Conservation (phyloP, 306 rosid species). For the Prunus mira region DNA sequence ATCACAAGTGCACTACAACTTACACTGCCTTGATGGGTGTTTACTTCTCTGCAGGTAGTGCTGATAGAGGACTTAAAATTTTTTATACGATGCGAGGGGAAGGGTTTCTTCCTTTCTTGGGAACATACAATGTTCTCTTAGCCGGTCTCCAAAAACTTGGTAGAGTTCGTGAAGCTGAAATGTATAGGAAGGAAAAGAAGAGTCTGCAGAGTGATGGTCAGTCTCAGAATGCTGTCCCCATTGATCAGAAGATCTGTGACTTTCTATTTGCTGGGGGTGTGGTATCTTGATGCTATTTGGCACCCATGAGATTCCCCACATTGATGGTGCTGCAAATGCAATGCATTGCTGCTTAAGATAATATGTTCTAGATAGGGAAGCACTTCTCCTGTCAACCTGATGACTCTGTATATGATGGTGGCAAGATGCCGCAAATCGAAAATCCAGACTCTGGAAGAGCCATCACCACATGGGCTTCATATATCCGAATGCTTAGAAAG, state of each 20-base stretch:
- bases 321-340: background rate
- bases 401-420: background rate
- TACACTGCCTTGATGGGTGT: constrained; percentile 71
- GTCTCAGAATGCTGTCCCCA: constrained; percentile 29
- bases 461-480: background rate
- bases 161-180: constrained; percentile 54
- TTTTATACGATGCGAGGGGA: constrained; percentile 47
- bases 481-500: background rate
- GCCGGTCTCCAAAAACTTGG: constrained; percentile 54
- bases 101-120: constrained; percentile 51
- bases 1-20: constrained; percentile 62
- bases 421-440: background rate
- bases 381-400: background rate
- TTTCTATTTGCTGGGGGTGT: constrained; percentile 48
- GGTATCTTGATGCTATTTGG: constrained; percentile 15
- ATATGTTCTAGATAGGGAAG: background rate
- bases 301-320: constrained; percentile 21
- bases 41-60: constrained; percentile 59
- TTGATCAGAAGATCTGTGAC: constrained; percentile 64
- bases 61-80: constrained; percentile 56
- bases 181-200: constrained; percentile 57
- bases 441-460: background rate
- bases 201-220: constrained; percentile 26
- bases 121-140: constrained; percentile 61
- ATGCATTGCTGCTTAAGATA: background rate